A percentile compares a stretch with the other conserved stretches of the same genome.
Evolutionary conservation across 2,329 filamentous ascomycete genomes (phyloP).

Genomic region (Didymella sp.): DNA sequence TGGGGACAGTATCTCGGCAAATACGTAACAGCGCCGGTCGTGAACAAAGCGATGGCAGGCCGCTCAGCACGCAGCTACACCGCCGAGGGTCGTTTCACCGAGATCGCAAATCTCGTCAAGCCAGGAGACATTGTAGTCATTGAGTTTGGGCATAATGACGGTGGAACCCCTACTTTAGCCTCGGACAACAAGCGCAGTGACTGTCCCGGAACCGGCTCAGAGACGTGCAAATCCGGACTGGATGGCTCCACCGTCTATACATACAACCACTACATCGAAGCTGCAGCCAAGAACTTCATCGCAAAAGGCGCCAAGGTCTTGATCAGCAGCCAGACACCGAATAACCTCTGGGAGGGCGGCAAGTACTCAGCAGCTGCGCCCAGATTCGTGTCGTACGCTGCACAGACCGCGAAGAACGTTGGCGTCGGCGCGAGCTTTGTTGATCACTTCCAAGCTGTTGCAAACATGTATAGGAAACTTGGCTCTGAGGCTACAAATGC

Average conservation of each 20-base stretch:
- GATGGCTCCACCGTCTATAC: not conserved
- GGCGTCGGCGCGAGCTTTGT: not conserved
- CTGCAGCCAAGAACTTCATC: not conserved
- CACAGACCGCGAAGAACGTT: not conserved
- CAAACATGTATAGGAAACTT: not conserved
- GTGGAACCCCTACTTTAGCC: not conserved
- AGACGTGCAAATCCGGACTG: not conserved
- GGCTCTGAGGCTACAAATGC: not conserved
- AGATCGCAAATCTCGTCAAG: not conserved
- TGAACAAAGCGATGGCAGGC: not conserved
- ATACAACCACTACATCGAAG: not conserved
- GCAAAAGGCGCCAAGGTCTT: not conserved
- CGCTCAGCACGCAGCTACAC: not conserved
- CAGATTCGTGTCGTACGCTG: not conserved
- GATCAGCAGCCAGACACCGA: not conserved
- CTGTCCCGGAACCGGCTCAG: not conserved
- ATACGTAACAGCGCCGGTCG: not conserved
- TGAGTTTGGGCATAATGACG: not conserved
- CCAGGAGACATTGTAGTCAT: not conserved
- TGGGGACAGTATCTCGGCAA: not conserved
- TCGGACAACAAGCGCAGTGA: not conserved
- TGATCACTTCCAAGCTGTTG: not conserved
- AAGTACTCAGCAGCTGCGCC: not conserved
- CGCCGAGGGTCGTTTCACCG: not conserved
- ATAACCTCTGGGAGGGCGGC: not conserved